Evolutionary conservation across 2,329 filamentous ascomycete genomes (phyloP), one percentile per base, ranked within the genome.

Genomic region (Xylariales sp.): DNA sequence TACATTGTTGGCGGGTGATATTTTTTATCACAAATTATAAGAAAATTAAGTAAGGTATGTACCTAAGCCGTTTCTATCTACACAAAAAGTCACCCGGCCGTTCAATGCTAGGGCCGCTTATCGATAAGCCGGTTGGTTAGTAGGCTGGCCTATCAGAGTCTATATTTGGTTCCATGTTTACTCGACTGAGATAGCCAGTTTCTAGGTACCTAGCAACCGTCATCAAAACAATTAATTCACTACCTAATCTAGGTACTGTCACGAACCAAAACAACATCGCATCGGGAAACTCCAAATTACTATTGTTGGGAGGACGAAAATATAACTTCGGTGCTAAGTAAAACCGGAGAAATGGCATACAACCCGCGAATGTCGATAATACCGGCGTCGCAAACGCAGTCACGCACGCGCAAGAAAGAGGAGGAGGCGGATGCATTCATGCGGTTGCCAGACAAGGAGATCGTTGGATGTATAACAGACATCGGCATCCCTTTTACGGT

Each of bases 401-500:
- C 83, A 71, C 85, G 86, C 62, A 80, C 82, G 65, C 84, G 86
- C 74, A 87, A 87, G 76, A 88, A 87, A 76, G 86, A 88, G 71
- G 86, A 89, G 34, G 77, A 88, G 64, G 83, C 85, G 61, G 85
- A 88, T 76, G 85, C 86, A 62, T 86, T 87, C 74, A 88, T 89
- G 83, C 83, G 85, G 62, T 83, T 89, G 64, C 84, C 87, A 7
- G 89, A 89, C 79, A 85, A 85, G 75, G 96, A 99, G 80, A 97
- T 99, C 69, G 95, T 95, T 74, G 94, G 93, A 78, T 99, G 96
- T 81, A 97, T 99, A 83, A 96, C 91, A 76, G 96, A 98, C 79
- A 97, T 98, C 76, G 95, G 95, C 67, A 94, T 98, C 75, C 90
- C 89, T 34, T 97, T 98, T 80, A 92, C 89, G 43, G 85, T 94